A percentile compares a stretch with the other conserved stretches of the same genome.
Conservation (phyloP, 202 grass and related monocot genomes). For the Zoysia matrella region DNA sequence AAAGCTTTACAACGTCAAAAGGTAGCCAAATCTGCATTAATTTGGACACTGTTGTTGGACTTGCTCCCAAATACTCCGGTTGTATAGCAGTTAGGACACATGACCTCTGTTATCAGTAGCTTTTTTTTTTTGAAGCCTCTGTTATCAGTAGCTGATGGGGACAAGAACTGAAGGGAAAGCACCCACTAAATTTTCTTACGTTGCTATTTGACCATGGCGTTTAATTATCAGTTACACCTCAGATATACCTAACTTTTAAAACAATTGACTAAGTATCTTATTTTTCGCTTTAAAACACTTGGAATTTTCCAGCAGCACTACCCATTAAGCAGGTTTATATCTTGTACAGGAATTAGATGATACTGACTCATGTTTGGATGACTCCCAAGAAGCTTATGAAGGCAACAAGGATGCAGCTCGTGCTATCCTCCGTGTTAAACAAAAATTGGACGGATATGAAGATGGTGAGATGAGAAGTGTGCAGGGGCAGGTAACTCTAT, state of each 20-base stretch:
- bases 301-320: constrained; percentile 11
- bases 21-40: constrained; percentile 42
- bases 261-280: neutral
- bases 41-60: neutral
- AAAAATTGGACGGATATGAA: constrained; percentile 93
- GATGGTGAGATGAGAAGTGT: constrained; percentile 94
- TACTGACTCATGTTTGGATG: constrained; percentile 69
- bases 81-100: neutral
- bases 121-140: too few species aligned
- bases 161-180: neutral
- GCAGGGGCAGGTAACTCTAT: constrained; percentile 67
- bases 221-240: neutral
- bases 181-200: neutral
- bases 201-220: neutral
- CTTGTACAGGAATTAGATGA: constrained; percentile 78
- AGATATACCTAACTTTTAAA: neutral
- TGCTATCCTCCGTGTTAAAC: constrained; percentile 85
- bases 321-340: neutral
- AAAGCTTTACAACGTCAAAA: constrained; percentile 97
- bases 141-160: too few species aligned
- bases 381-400: constrained; percentile 82
- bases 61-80: neutral
- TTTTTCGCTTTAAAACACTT: constrained; percentile 12
- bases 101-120: neutral
- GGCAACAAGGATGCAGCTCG: constrained; percentile 95